Base-by-base conservation (phyloP, 768 basidiomycete species). In the Sporobolomyces phaffii region DNA sequence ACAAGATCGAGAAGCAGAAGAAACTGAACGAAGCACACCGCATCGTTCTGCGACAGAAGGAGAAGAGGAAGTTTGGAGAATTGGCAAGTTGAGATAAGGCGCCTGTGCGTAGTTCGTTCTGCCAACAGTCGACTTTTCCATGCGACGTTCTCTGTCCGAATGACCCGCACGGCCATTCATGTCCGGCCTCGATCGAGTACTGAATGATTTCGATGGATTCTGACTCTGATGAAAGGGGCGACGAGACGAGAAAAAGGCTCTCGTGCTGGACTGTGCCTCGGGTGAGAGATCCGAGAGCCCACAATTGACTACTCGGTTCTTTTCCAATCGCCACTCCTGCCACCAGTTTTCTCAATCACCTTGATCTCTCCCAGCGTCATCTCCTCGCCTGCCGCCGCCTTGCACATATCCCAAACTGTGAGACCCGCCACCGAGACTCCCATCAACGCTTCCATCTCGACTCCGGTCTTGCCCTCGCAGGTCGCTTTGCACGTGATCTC, bases 401-500 rank as follows among this genome's bases (percentile, higher is more conserved):
- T 92, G 34, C 92, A 82, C 91, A 94, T 92, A 75, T 91, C 90
- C 88, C 90, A 94, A 18, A 92, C 85, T 1, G 89, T 90, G 60
- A 93, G 79, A 36, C 89, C 81, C 8, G 86, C 86, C 34, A 88
- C 80, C 2, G 85, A 85, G 13, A 90, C 91, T 28, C 86, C 87
- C n/a, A 86, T 89, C 62, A 93, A 76, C 28, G 91, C 91, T 78
- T 96, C 93, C 88, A 97, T 91, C 80, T 91, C 90, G 24, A 91
- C 89, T 7, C 91, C 88, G 18, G 90, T 90, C 76, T 85, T 86
- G 18, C 89, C 88, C 76, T 86, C 83, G 70, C 87, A 88, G 44
- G 85, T 80, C 40, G 90, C 88, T 11, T 84, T 86, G 29, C 83
- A 73, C 80, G 83, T 77, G 82, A 81, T 61, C 74, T 79, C 57